These are phyloP conservation scores for Mycena belliarum DNA, from an alignment of 768 basidiomycete species.

Conservation along the genomic window DNA sequence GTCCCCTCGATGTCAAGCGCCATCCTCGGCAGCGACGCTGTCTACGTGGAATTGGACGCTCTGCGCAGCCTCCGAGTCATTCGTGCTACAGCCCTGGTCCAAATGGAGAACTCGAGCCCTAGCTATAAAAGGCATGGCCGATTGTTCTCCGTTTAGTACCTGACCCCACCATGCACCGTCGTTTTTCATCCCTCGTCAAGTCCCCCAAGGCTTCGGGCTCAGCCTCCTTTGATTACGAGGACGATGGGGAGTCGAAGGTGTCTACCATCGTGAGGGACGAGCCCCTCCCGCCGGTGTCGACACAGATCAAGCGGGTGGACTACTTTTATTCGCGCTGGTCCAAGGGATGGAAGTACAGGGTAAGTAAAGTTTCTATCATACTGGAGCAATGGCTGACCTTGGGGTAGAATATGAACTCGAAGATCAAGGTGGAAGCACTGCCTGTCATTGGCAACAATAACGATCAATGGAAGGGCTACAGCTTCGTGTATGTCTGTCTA, in stretches of 20 bases:
- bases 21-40: too few species aligned
- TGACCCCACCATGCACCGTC: conserved; percentile 27
- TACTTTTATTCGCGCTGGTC: conserved; percentile 60
- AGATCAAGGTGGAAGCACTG: conserved; percentile 49
- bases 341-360: conserved; percentile 58
- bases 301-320: conserved; percentile 63
- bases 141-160: too few species aligned
- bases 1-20: too few species aligned
- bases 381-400: background rate
- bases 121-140: background rate
- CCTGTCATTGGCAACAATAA: conserved; percentile 42
- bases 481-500: conserved; percentile 45
- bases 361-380: conserved; percentile 18
- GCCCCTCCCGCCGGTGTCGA: conserved; percentile 41
- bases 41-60: too few species aligned
- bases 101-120: background rate
- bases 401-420: conserved; percentile 52
- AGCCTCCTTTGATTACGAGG: conserved; percentile 8
- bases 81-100: background rate
- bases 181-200: conserved; percentile 28
- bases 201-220: conserved; percentile 22
- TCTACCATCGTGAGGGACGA: conserved; percentile 38
- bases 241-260: conserved; percentile 35
- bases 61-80: conserved; percentile 15
- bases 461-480: conserved; percentile 59